phyloP scores from a whole-genome alignment of 2,329 filamentous ascomycete species.

The Penicillium italicum region DNA sequence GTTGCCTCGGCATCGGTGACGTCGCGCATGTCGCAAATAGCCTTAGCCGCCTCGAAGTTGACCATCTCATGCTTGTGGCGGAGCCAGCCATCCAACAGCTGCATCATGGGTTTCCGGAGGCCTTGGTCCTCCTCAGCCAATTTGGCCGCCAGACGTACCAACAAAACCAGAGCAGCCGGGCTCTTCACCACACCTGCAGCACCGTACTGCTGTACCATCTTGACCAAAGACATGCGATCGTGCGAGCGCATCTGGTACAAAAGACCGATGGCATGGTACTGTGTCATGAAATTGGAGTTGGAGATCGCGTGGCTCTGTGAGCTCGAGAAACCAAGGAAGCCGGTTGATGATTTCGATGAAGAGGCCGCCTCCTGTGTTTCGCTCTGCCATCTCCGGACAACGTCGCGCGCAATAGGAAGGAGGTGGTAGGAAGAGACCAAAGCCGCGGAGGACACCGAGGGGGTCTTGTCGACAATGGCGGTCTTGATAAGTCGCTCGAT shows the following conservation, averaged over 20 bases:
- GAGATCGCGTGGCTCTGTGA: constrained; percentile 64
- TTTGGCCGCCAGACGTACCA: constrained; percentile 89
- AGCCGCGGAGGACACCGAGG: constrained; percentile 92
- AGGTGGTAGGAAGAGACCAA: constrained; percentile 97
- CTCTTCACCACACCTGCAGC: constrained; percentile 90
- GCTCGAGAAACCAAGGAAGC: constrained; percentile 87
- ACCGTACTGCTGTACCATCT: constrained; percentile 99
- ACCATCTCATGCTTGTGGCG: constrained; percentile 99
- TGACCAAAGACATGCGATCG: constrained; percentile 96
- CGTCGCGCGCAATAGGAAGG: constrained; percentile 89
- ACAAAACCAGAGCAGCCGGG: constrained; percentile 84
- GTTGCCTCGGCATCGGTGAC: constrained; percentile 87
- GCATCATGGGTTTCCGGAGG: constrained; percentile 92
- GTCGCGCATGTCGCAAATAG: constrained; percentile 91
- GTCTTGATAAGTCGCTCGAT: constrained; percentile 99
- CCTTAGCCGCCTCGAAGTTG: constrained; percentile 98
- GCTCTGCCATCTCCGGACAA: constrained; percentile 96
- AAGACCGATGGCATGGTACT: constrained; percentile 96
- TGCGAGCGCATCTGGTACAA: constrained; percentile 97
- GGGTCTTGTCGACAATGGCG: constrained; percentile 97
- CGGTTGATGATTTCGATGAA: constrained; percentile 79
- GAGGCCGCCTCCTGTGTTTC: constrained; percentile 96
- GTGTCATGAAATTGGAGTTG: constrained; percentile 94
- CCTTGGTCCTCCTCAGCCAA: constrained; percentile 88
- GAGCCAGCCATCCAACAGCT: constrained; percentile 92